A percentile compares a stretch with the other conserved stretches of the same genome.
Conservation (phyloP, 2,329 filamentous ascomycete species). For the Tolypocladium capitatum region DNA sequence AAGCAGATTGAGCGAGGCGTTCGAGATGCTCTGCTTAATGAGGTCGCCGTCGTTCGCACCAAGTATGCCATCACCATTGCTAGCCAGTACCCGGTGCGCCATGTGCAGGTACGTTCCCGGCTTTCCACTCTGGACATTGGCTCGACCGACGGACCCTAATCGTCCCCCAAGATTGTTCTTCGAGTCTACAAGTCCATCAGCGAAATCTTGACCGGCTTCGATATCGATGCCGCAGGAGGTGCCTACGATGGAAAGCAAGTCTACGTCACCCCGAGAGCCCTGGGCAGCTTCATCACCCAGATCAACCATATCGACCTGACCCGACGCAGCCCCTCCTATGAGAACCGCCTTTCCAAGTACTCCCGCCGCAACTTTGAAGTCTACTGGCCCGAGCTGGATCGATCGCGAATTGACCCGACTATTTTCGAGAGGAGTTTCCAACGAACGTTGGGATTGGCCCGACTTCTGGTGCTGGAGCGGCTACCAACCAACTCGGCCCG, state of each 20-base stretch:
- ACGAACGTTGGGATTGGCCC: slow-evolving; percentile 62
- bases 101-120: slow-evolving; percentile 43
- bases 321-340: slow-evolving; percentile 72
- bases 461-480: slow-evolving; percentile 67
- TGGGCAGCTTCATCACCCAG: slow-evolving; percentile 71
- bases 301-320: slow-evolving; percentile 68
- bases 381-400: too few species aligned
- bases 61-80: slow-evolving; percentile 82
- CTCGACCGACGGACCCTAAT: neutral
- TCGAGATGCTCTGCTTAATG: slow-evolving; percentile 64
- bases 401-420: slow-evolving; percentile 40
- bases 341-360: slow-evolving; percentile 78
- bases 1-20: slow-evolving; percentile 66
- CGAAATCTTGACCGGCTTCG: slow-evolving; percentile 78
- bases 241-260: slow-evolving; percentile 74
- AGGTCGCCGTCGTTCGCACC: slow-evolving; percentile 72
- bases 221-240: slow-evolving; percentile 72
- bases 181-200: slow-evolving; percentile 74
- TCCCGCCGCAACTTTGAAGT: slow-evolving; percentile 75
- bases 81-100: slow-evolving; percentile 70
- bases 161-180: slow-evolving; percentile 52
- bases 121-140: neutral
- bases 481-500: slow-evolving; percentile 56
- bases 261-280: slow-evolving; percentile 61
- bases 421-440: slow-evolving; percentile 75